phyloP scores from a whole-genome alignment of 371 early-diverging fungal genomes.

The Gilbertella persicaria region DNA sequence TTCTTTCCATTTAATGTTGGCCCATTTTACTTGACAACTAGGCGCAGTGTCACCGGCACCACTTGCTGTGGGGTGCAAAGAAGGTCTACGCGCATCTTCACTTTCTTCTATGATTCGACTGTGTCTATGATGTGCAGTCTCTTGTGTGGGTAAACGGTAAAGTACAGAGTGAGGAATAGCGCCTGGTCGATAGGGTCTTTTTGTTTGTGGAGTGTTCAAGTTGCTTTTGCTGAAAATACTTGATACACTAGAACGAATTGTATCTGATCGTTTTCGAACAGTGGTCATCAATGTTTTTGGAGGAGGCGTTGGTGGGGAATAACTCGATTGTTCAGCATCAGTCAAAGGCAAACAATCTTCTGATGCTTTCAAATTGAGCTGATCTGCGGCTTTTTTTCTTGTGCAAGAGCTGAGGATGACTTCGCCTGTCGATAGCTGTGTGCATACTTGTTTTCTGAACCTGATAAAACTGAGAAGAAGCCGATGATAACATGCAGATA shows the following conservation, averaged over 20 bases:
- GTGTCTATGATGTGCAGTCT: not conserved
- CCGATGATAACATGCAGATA: conserved; percentile 30
- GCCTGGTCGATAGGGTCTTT: conserved; percentile 46
- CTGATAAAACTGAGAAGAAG: conserved; percentile 36
- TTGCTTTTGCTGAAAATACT: conserved; percentile 26
- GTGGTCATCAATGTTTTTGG: conserved; percentile 30
- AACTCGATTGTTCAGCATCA: not conserved
- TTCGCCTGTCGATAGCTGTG: conserved; percentile 19
- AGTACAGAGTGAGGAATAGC: conserved; percentile 52
- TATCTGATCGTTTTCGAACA: conserved; percentile 43
- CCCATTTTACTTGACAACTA: conserved; percentile 28
- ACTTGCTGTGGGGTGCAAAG: conserved; percentile 14
- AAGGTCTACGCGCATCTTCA: conserved; percentile 9
- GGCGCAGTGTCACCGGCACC: conserved; percentile 30
- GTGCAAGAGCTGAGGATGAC: no score
- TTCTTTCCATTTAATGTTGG: conserved; percentile 71
- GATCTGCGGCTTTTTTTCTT: not conserved
- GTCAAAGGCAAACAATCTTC: conserved; percentile 20
- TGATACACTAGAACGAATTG: conserved; percentile 43
- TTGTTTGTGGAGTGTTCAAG: not conserved
- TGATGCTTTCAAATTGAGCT: conserved; percentile 7
- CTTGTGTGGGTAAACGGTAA: conserved; percentile 30
- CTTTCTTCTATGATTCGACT: not conserved
- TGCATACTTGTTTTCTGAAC: conserved; percentile 31
- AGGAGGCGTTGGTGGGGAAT: not conserved